phyloP scores from a whole-genome alignment of 192 early-diverging fungal species.

The Gamsiella multidivaricata region DNA sequence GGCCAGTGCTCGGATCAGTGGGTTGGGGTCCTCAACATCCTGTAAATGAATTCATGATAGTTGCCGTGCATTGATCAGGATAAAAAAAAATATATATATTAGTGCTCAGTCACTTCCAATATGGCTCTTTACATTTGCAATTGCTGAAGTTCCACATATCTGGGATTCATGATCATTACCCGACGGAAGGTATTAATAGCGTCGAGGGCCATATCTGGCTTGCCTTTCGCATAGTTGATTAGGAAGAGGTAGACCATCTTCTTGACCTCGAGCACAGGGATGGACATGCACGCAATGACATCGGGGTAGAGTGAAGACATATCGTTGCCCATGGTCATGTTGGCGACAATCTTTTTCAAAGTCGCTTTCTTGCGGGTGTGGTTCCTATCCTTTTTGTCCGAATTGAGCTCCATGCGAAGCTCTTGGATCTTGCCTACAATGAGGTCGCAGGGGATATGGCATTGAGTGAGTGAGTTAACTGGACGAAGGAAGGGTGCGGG shows the following conservation, averaged over 20 bases:
- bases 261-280: constrained; percentile 87
- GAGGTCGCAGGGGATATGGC: neutral
- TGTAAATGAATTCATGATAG: constrained; percentile 39
- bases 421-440: constrained; percentile 87
- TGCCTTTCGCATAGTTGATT: constrained; percentile 94
- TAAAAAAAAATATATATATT: neutral
- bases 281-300: constrained; percentile 91
- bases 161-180: constrained; percentile 57
- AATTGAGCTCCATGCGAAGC: constrained; percentile 85
- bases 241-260: constrained; percentile 97
- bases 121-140: neutral
- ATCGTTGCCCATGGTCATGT: constrained; percentile 99
- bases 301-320: constrained; percentile 95
- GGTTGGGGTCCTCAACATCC: constrained; percentile 94
- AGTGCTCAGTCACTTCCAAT: neutral
- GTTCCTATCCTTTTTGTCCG: constrained; percentile 87
- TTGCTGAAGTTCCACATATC: too few species aligned
- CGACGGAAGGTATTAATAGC: constrained; percentile 90
- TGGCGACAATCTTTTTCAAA: constrained; percentile 96
- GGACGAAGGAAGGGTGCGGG: neutral
- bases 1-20: constrained; percentile 93
- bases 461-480: neutral
- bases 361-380: constrained; percentile 85
- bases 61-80: neutral
- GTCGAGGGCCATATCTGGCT: constrained; percentile 93